Evolutionary conservation across 148 eudicot species (phyloP).

Genomic region (Chenopodium berlandieri): DNA sequence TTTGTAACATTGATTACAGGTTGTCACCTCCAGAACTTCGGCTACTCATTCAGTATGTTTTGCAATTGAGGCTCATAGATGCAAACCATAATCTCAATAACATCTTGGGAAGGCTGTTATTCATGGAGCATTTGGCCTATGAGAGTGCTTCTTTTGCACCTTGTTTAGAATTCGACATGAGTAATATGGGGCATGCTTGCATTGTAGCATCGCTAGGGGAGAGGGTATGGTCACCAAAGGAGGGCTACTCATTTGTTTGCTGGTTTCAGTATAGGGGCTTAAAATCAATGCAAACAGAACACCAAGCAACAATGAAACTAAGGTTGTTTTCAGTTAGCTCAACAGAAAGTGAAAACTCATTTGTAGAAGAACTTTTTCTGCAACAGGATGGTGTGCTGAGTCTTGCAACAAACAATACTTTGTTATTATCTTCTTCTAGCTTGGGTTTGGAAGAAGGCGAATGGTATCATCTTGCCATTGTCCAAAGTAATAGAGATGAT

Average conservation of each 20-base stretch:
- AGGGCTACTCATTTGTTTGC: slow-evolving; percentile 83
- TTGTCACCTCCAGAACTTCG: slow-evolving; percentile 73
- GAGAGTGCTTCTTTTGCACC: slow-evolving; percentile 72
- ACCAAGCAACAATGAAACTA: slow-evolving; percentile 24
- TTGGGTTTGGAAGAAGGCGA: slow-evolving; percentile 74
- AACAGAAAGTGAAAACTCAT: slow-evolving; percentile 49
- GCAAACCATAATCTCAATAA: slow-evolving; percentile 54
- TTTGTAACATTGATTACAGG: slow-evolving; percentile 38
- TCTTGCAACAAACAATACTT: slow-evolving; percentile 66
- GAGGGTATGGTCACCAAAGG: slow-evolving; percentile 91
- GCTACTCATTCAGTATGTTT: slow-evolving; percentile 59
- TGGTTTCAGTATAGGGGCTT: slow-evolving; percentile 81
- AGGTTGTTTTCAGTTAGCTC: slow-evolving; percentile 74
- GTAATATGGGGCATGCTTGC: slow-evolving; percentile 83
- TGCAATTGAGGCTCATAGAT: slow-evolving; percentile 60
- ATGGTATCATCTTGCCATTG: slow-evolving; percentile 93
- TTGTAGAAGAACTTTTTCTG: slow-evolving; percentile 69
- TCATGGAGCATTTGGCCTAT: slow-evolving; percentile 62
- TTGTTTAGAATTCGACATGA: slow-evolving; percentile 81
- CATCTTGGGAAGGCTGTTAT: slow-evolving; percentile 70
- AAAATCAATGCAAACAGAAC: slow-evolving; percentile 49
- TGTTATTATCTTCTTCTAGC: slow-evolving; percentile 59
- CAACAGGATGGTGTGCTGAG: slow-evolving; percentile 74
- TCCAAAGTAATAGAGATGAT: slow-evolving; percentile 74
- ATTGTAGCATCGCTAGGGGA: slow-evolving; percentile 74